Evolutionary conservation across 2,329 filamentous ascomycete species (phyloP).

Genomic region (Basipetospora chlamydospora): DNA sequence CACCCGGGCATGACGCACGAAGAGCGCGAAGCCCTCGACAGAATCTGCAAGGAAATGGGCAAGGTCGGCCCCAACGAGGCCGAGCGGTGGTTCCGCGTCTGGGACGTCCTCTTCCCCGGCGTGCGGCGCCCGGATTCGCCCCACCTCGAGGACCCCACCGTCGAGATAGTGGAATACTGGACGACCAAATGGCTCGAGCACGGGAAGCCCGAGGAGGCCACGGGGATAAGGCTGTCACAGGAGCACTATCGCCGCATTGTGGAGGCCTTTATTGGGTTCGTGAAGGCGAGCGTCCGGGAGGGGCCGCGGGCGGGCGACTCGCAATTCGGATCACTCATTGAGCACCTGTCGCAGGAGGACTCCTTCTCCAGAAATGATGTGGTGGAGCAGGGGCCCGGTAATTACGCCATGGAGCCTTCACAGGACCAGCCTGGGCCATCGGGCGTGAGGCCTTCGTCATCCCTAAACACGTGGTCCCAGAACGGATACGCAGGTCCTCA

Average conservation of each 20-base stretch:
- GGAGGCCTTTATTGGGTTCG: neutral
- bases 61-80: neutral
- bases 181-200: neutral
- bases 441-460: no score
- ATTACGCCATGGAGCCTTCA: no score
- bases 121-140: neutral
- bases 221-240: neutral
- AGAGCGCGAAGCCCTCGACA: neutral
- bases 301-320: no score
- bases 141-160: neutral
- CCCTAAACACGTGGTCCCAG: no score
- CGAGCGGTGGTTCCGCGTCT: slow-evolving; percentile 1
- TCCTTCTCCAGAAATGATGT: no score
- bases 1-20: neutral
- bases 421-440: no score
- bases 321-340: no score
- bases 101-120: slow-evolving; percentile 1
- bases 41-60: neutral
- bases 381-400: no score
- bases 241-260: neutral
- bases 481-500: no score
- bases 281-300: no score
- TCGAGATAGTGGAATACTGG: neutral
- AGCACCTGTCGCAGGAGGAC: no score
- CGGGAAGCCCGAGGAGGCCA: neutral